These are phyloP conservation scores for Seiridium cupressi DNA, from an alignment of 2,329 filamentous ascomycete species.

Conservation along the genomic window DNA sequence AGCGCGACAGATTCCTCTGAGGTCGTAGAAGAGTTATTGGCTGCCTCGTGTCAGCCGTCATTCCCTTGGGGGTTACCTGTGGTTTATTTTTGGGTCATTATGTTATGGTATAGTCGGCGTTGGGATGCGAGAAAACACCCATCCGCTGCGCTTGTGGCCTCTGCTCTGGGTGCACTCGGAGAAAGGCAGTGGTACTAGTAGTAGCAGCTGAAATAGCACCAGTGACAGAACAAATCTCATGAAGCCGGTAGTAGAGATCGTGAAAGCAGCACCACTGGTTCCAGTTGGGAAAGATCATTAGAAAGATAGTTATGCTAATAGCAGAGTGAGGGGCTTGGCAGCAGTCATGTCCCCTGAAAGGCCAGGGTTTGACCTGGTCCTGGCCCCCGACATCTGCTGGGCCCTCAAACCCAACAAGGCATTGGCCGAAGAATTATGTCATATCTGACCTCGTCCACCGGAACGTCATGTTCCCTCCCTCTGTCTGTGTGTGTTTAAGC, in stretches of 20 bases:
- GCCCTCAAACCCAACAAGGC: background rate
- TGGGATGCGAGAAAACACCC: background rate
- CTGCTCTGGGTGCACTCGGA: background rate
- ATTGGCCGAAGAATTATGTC: background rate
- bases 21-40: background rate
- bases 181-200: background rate
- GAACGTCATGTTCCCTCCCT: background rate
- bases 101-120: background rate
- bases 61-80: background rate
- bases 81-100: background rate
- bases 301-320: constrained; percentile 2
- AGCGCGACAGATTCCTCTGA: too few relatives aligned
- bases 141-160: background rate
- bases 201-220: background rate
- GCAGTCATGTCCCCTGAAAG: background rate
- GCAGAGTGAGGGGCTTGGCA: background rate
- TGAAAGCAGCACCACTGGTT: background rate
- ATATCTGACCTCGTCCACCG: background rate
- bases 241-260: background rate
- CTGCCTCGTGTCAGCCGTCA: background rate
- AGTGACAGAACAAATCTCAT: background rate
- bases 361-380: background rate
- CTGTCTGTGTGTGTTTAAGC: too few relatives aligned
- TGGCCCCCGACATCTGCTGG: background rate
- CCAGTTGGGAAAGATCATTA: background rate